Conservation (phyloP, 306 rosid genomes). For the Hippophae tibetana region DNA sequence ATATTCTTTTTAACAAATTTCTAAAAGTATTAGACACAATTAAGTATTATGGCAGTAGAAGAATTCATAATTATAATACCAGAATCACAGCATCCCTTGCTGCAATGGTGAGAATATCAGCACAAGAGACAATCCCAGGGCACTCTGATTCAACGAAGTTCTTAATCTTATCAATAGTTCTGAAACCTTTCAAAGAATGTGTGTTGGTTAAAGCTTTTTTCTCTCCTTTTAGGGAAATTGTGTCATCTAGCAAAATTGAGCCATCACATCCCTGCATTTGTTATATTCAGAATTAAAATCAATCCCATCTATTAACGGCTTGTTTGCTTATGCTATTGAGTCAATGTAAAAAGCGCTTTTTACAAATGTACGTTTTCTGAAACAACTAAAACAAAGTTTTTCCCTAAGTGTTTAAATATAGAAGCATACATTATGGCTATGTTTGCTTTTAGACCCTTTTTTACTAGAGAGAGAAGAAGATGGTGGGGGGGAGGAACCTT, state of each 20-base stretch:
- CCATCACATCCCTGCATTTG: conserved; percentile 81
- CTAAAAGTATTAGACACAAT: neutral
- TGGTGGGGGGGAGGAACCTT: too few relatives aligned
- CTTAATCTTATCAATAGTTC: conserved; percentile 57
- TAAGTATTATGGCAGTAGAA: neutral
- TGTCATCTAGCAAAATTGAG: conserved; percentile 74
- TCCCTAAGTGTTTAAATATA: too few relatives aligned
- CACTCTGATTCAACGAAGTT: conserved; percentile 83
- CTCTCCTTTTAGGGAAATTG: conserved; percentile 69
- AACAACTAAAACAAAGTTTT: too few relatives aligned
- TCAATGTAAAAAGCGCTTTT: too few relatives aligned
- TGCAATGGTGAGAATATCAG: conserved; percentile 92
- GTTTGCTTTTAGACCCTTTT: too few relatives aligned
- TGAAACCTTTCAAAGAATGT: conserved; percentile 61
- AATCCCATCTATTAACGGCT: too few relatives aligned
- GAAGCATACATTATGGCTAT: too few relatives aligned
- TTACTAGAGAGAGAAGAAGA: too few relatives aligned
- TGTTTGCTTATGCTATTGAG: too few relatives aligned
- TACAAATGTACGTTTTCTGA: too few relatives aligned
- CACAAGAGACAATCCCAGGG: conserved; percentile 81
- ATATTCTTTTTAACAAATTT: neutral
- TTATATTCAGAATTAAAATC: neutral
- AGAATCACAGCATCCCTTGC: conserved; percentile 94
- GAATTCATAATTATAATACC: conserved; percentile 24
- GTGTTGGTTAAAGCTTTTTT: conserved; percentile 57